Evolutionary conservation across 305 asterid genomes (phyloP), one percentile per base, ranked within the genome.

Genomic region (Fraxinus nigra): DNA sequence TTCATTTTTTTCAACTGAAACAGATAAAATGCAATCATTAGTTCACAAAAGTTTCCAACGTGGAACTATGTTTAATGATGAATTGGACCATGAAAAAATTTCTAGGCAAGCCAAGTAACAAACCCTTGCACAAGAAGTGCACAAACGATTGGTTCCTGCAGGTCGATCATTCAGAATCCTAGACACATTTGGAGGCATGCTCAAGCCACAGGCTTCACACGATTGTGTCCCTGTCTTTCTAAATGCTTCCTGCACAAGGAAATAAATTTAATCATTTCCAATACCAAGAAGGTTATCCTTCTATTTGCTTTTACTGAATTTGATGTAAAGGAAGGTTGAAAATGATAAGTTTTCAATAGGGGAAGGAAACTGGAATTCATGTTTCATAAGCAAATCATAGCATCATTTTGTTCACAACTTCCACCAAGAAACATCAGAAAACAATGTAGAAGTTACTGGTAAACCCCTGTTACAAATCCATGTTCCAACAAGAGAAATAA

Each of bases 81-180:
- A 87, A 76, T 51, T 22, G 48, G 76, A 33, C 46, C 43, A 14
- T 5, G 20, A 78, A 63, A 74, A 73, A 75, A 69, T 38, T 28
- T 82, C 75, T 38, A 78, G 79, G 77, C 22, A 48, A 84, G 84
- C 84, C 82, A 87, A 84, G 88, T 78, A 78, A 87, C 97, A 70
- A 85, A 97, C 98, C 99, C 95, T 89, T 78, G 98, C 86, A 90
- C 99, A 96, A 87, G 98, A 86, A 78, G 93, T 75, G 87, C 99
- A 96, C 91, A 96, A 83, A 51, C 94, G 97, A 82, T 82, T 91
- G 89, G 90, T 81, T 81, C 89, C 89, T 65, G 87, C 89, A 86
- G 89, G 85, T 63, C 89, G 76, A 83, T 89, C 87, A 63, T 85
- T 87, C 67, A 81, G 30, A 87, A 89, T 94, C 90, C 89, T 90